Evolutionary conservation across 768 basidiomycete species (phyloP), one percentile per base, ranked within the genome.

Genomic region (Rhizopogon salebrosus): DNA sequence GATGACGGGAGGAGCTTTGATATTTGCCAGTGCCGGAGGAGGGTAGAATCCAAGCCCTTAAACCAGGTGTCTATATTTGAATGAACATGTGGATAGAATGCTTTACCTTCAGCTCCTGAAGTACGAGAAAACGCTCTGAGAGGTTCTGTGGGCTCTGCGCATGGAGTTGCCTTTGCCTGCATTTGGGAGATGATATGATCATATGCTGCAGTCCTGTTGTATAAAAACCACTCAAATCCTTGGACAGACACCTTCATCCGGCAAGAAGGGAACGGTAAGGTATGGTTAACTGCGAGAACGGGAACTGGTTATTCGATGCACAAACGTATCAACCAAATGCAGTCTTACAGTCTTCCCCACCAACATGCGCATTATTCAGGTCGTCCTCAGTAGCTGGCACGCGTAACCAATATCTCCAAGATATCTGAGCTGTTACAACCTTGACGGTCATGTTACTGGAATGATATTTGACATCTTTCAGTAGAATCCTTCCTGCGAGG

Each of bases 401-500:
- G 52, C 92, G 84, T 43, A 92, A 77, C 95, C 95, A 98, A 67
- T 95, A 98, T 57, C 92, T 79, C 93, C 95, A 98, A 58, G 87
- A 87, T 43, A 98, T 68, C 63, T 92, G 84, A 1, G 85, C 89
- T 68, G 92, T 90, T 42, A 92, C 81, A 48, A 93, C 78, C 56
- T 84, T 83, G 40, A 95, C 76, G 18, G 89, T 91, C 67, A 97
- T 89, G 68, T 95, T 98, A 64, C 90, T 88, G 2, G 93, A 95
- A 67, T 95, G 84, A 66, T 98, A 98, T 16, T 80, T 75, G 29
- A 97, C 66, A 64, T 98, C 90, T 72, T 91, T 92, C 60, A 98
- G 76, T 20, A 95, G 78, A 48, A 98, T 83, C 57, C 94, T 75
- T 29, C 95, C 95, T 2, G 89, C 84, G 36, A 98, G 71, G 9